These are phyloP conservation scores for Pelargonium australe DNA, from an alignment of 441 rosid species.

Conservation along the genomic window DNA sequence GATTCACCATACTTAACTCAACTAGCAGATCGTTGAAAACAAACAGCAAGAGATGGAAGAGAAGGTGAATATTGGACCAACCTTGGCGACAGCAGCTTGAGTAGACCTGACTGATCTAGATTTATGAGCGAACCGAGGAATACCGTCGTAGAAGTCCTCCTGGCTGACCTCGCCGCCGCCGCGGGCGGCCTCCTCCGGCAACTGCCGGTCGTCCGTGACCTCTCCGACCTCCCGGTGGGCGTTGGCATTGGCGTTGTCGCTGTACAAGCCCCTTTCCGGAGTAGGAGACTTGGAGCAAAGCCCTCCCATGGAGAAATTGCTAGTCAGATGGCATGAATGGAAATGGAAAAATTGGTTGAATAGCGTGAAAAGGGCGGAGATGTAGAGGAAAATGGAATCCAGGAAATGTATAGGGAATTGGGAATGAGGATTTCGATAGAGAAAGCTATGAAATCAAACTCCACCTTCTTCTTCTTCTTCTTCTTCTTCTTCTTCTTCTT, in stretches of 20 bases:
- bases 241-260: not conserved
- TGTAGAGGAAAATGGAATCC: too few relatives aligned
- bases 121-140: conserved; percentile 3
- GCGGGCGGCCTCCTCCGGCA: conserved; percentile 1
- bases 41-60: not conserved
- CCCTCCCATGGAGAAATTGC: conserved; percentile 7
- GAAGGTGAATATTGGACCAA: not conserved
- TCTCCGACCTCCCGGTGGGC: not conserved
- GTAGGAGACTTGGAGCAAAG: conserved; percentile 6
- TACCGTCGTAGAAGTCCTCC: conserved; percentile 10
- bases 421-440: too few relatives aligned
- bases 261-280: not conserved
- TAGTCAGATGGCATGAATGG: too few relatives aligned
- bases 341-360: too few relatives aligned
- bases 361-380: too few relatives aligned
- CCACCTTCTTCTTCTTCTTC: too few relatives aligned
- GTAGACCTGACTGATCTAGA: conserved; percentile 12
- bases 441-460: too few relatives aligned
- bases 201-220: not conserved
- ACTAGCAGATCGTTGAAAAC: not conserved
- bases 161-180: conserved; percentile 11
- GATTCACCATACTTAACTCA: not conserved
- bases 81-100: conserved; percentile 9
- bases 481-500: too few relatives aligned
- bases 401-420: too few relatives aligned